Percentiles rank a stretch among this genome's conserved stretches.
Evolutionary conservation across 371 early-diverging fungal species (phyloP).

Genomic region (Mucor indicus): DNA sequence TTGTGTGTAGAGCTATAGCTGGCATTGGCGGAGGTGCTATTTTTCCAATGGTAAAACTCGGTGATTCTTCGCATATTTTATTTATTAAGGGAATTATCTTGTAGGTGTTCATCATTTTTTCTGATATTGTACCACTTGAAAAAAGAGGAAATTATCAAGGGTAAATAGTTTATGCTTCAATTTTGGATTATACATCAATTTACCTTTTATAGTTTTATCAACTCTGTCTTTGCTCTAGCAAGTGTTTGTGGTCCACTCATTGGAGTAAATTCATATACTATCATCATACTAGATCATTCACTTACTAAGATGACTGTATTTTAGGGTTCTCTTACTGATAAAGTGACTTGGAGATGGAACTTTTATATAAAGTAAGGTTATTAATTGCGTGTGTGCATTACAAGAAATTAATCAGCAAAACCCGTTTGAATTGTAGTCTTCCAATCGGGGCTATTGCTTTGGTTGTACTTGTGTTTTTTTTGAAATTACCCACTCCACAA

Average conservation of each 20-base stretch:
- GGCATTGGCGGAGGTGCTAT: constrained; percentile 67
- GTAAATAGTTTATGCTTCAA: constrained; percentile 4
- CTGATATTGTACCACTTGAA: constrained; percentile 55
- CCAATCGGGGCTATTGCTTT: constrained; percentile 45
- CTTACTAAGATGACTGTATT: too few species aligned
- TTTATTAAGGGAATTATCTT: background rate
- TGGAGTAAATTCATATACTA: constrained; percentile 27
- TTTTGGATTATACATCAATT: background rate
- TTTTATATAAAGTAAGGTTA: constrained; percentile 39
- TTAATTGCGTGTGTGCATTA: too few species aligned
- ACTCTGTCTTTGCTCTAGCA: constrained; percentile 43
- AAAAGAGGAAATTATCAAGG: constrained; percentile 63
- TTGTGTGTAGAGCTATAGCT: constrained; percentile 57
- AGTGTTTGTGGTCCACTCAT: constrained; percentile 47
- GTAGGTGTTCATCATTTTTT: constrained; percentile 62
- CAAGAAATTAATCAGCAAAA: background rate
- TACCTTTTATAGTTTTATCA: constrained; percentile 34
- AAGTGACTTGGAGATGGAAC: constrained; percentile 37
- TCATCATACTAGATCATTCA: background rate
- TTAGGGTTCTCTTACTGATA: constrained; percentile 36
- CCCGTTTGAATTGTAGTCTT: constrained; percentile 36
- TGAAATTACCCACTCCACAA: constrained; percentile 27
- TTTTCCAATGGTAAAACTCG: constrained; percentile 30
- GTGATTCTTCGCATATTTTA: background rate
- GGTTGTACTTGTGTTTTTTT: constrained; percentile 27